A percentile compares a stretch with the other conserved stretches of the same genome.
These are phyloP conservation scores for Punctularia strigosozonata DNA, from an alignment of 768 basidiomycete species.

Conservation along the genomic window DNA sequence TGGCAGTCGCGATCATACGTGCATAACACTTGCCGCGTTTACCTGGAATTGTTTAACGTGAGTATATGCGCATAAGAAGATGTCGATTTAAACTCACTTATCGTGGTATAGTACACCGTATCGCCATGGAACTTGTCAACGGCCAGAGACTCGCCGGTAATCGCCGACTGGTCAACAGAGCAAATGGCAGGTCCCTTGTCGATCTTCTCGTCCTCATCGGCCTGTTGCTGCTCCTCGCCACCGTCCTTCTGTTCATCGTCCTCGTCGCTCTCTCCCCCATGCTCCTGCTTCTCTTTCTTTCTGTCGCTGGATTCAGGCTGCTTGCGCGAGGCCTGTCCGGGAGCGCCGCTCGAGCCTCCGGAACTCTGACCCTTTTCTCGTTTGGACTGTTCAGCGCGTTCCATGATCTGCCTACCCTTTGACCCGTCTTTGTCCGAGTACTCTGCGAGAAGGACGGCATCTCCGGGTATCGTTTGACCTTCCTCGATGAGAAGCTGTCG, in stretches of 20 bases:
- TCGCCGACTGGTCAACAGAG: constrained; percentile 33
- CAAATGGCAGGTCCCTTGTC: constrained; percentile 28
- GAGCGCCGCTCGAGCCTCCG: not conserved
- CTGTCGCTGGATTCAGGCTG: too few relatives aligned
- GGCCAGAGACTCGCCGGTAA: constrained; percentile 35
- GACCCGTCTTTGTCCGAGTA: constrained; percentile 26
- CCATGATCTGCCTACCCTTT: constrained; percentile 18
- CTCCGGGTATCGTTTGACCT: constrained; percentile 32
- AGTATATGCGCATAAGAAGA: too few relatives aligned
- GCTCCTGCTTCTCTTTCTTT: not conserved
- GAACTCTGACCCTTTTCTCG: too few relatives aligned
- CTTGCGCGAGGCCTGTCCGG: too few relatives aligned
- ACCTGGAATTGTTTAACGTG: constrained; percentile 24
- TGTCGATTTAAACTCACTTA: too few relatives aligned
- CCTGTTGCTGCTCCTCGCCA: constrained; percentile 9
- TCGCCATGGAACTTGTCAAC: constrained; percentile 39
- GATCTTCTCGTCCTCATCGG: constrained; percentile 12
- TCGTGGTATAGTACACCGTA: too few relatives aligned
- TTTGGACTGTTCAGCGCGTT: constrained; percentile 9
- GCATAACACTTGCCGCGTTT: constrained; percentile 28
- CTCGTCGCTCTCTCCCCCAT: not conserved
- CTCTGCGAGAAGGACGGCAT: constrained; percentile 29
- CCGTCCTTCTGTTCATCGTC: constrained; percentile 7
- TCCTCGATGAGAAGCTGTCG: constrained; percentile 31
- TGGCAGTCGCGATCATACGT: constrained; percentile 28